Percentiles rank a stretch among this genome's conserved stretches.
These are phyloP conservation scores for Epichloe bromicola DNA, from an alignment of 2,329 filamentous ascomycete genomes.

Conservation along the genomic window DNA sequence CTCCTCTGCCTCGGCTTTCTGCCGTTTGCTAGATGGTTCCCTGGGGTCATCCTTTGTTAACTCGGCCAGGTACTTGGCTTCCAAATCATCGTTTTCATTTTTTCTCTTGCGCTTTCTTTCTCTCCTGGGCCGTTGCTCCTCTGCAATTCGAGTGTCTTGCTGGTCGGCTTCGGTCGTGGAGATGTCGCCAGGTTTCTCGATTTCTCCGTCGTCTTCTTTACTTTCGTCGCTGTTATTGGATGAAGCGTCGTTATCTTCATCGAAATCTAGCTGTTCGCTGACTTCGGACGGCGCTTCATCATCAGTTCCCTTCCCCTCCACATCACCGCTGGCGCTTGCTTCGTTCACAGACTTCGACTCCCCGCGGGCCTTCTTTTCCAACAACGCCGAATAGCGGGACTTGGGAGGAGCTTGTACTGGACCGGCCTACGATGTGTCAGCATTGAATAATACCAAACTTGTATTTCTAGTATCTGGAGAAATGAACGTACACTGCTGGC, in stretches of 20 bases:
- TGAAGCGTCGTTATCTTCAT: conserved; percentile 14
- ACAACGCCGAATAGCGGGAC: conserved; percentile 29
- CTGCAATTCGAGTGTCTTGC: conserved; percentile 18
- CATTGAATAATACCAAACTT: not conserved
- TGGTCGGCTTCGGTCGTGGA: conserved; percentile 1
- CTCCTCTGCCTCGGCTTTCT: conserved; percentile 25
- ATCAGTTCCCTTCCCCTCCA: conserved; percentile 10
- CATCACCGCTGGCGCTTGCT: conserved; percentile 16
- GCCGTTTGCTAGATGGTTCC: conserved; percentile 41
- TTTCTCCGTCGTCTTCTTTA: conserved; percentile 13
- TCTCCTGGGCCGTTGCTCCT: conserved; percentile 25
- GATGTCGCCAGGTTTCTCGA: not conserved
- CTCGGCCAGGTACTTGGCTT: conserved; percentile 56
- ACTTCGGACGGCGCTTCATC: conserved; percentile 20
- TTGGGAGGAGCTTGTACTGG: conserved; percentile 34
- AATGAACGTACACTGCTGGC: conserved; percentile 51
- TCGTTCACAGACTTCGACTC: conserved; percentile 12
- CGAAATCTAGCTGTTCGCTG: conserved; percentile 13
- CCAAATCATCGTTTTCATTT: conserved; percentile 56
- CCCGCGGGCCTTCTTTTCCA: conserved; percentile 17
- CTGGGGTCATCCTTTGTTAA: conserved; percentile 47
- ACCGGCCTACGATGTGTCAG: conserved; percentile 28
- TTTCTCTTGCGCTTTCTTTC: conserved; percentile 54
- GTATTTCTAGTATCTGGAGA: not conserved
- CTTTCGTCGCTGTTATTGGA: conserved; percentile 11